Evolutionary conservation across 192 early-diverging fungal species (phyloP), one percentile per base, ranked within the genome.

Genomic region (Entophlyctis luteolus): DNA sequence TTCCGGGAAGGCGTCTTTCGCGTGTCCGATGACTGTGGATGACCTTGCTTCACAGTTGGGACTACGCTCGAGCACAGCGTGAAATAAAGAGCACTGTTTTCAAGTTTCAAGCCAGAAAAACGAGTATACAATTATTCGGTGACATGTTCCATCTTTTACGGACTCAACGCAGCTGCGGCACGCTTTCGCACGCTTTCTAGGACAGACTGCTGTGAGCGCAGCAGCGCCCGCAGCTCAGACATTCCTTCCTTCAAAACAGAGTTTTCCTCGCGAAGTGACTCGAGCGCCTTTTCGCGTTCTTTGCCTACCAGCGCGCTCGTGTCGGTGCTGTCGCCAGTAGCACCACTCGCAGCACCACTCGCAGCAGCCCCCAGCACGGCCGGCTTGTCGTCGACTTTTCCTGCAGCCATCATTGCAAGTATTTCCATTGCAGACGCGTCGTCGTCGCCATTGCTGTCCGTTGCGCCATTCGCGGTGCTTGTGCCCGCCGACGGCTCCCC

Each of bases 11-110:
- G 18, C 42, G 0, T 23, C 48, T 6, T 31, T 70, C 16, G 14
- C 42, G 0, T 70, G 68, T 53, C 68, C 68, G 8, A 59, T 34
- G 1, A 42, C 65, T 20, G 35, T 38, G 4, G 55, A 18, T 6
- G 4, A 25, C 10, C 39, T 42, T 42, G 39, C 39, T n/a, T 42
- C 39, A n/a, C 10, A 8, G 8, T 42, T 42, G n/a, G 10, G n/a
- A 42, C 10, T 42, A 42, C 39, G 39, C n/a, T 8, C 8, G n/a
- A 12, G n/a, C 39, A 42, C n/a, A 42, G n/a, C 10, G 10, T 42
- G 39, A n/a, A 42, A 42, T n/a, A n/a, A n/a, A n/a, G n/a, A n/a
- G n/a, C n/a, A n/a, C n/a, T n/a, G n/a, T n/a, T n/a, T n/a, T n/a
- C n/a, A n/a, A n/a, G n/a, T n/a, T n/a, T n/a, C 8, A n/a, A 42